A percentile compares a stretch with the other conserved stretches of the same genome.
Conservation (phyloP, 1,284 basidiomycete species). For the Cystobasidium sp. region DNA sequence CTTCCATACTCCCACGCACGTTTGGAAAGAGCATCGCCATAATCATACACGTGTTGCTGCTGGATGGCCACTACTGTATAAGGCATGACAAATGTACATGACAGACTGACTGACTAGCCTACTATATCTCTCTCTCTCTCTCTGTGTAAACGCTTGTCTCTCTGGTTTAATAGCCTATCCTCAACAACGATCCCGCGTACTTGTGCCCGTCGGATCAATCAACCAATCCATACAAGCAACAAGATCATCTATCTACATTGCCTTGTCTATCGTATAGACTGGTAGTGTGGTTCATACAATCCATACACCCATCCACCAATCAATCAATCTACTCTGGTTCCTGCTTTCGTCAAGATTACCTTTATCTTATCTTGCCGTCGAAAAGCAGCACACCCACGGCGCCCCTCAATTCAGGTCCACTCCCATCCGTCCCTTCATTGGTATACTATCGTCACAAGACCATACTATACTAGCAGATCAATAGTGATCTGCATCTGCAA, state of each 20-base stretch:
- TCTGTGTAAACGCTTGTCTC: not conserved
- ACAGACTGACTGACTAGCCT: too few relatives aligned
- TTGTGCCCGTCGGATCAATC: constrained; percentile 39
- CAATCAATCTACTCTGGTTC: too few relatives aligned
- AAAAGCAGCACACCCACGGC: too few relatives aligned
- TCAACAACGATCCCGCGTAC: constrained; percentile 34
- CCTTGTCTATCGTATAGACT: constrained; percentile 42
- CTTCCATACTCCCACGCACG: too few relatives aligned
- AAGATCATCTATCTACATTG: not conserved
- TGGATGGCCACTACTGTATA: not conserved
- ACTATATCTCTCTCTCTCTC: too few relatives aligned
- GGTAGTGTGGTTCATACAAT: not conserved
- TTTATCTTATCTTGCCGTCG: too few relatives aligned
- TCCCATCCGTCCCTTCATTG: too few relatives aligned
- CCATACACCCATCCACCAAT: too few relatives aligned
- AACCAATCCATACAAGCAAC: not conserved
- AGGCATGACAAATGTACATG: not conserved
- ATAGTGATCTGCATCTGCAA: not conserved
- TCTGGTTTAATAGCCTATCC: not conserved
- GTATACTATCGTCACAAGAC: too few relatives aligned
- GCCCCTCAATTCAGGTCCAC: too few relatives aligned
- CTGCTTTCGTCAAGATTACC: too few relatives aligned
- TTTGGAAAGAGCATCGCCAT: not conserved
- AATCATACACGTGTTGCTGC: not conserved
- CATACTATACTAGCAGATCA: not conserved